Evolutionary conservation across 1,139 yeast genomes (phyloP).

Genomic region (Arxiozyma heterogenica): DNA sequence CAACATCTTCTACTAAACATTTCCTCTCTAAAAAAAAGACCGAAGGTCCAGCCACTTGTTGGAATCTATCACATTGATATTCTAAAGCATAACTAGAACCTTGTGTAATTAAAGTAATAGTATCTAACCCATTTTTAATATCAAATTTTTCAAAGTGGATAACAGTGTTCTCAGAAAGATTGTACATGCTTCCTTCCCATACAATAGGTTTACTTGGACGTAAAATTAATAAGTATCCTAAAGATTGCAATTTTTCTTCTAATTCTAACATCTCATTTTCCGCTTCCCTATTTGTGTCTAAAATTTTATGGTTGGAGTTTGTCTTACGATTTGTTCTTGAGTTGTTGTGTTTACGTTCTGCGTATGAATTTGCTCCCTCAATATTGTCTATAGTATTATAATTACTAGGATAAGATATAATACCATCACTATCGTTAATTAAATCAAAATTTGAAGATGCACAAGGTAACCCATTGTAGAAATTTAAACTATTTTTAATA

Average conservation of each 20-base stretch:
- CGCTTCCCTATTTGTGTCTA: slow-evolving; percentile 28
- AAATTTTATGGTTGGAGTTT: slow-evolving; percentile 5
- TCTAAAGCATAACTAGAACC: slow-evolving; percentile 46
- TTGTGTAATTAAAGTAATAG: slow-evolving; percentile 59
- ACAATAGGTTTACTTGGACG: slow-evolving; percentile 79
- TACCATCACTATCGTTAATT: slow-evolving; percentile 15
- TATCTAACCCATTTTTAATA: slow-evolving; percentile 53
- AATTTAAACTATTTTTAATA: slow-evolving; percentile 25
- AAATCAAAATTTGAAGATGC: not conserved
- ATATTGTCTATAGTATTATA: not conserved
- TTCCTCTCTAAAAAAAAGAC: slow-evolving; percentile 49
- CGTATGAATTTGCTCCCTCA: not conserved
- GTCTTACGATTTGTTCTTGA: not conserved
- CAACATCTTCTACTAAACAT: slow-evolving; percentile 67
- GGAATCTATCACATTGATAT: slow-evolving; percentile 38
- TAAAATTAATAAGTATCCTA: slow-evolving; percentile 62
- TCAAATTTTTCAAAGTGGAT: slow-evolving; percentile 25
- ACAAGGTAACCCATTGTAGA: slow-evolving; percentile 22
- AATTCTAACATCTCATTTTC: slow-evolving; percentile 30
- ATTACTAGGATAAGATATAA: slow-evolving; percentile 13
- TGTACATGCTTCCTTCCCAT: slow-evolving; percentile 80
- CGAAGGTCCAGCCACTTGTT: slow-evolving; percentile 46
- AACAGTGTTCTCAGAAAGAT: slow-evolving; percentile 32
- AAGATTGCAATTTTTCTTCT: slow-evolving; percentile 25
- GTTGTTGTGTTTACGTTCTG: not conserved